These are phyloP conservation scores for Candida manassasensis DNA, from an alignment of 805 yeast genomes.

Conservation along the genomic window DNA sequence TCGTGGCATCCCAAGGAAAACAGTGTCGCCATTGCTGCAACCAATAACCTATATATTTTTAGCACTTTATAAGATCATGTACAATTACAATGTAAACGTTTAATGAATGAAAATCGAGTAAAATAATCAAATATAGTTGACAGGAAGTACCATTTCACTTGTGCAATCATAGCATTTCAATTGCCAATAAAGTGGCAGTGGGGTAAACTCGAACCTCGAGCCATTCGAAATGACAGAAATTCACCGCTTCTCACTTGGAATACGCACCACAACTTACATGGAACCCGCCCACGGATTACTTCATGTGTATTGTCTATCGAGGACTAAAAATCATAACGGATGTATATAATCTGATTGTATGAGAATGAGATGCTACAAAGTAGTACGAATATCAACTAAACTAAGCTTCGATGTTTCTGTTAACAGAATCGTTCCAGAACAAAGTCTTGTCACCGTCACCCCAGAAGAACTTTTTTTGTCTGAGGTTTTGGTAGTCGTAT, in stretches of 20 bases:
- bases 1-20: slow-evolving; percentile 99
- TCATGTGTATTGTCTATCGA: not conserved
- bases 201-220: too few relatives aligned
- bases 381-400: not conserved
- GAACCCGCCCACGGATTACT: too few relatives aligned
- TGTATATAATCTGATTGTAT: slow-evolving; percentile 2
- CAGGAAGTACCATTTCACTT: too few relatives aligned
- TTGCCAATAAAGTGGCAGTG: too few relatives aligned
- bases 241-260: too few relatives aligned
- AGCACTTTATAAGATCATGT: slow-evolving; percentile 52
- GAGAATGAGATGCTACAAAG: not conserved
- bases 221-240: too few relatives aligned
- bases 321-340: slow-evolving; percentile 2
- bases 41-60: slow-evolving; percentile 86
- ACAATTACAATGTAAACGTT: slow-evolving; percentile 2
- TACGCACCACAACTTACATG: too few relatives aligned
- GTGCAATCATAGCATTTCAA: too few relatives aligned
- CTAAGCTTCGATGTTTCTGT: slow-evolving; percentile 57
- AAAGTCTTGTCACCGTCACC: slow-evolving; percentile 97
- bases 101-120: too few relatives aligned
- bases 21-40: slow-evolving; percentile 96
- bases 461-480: slow-evolving; percentile 91
- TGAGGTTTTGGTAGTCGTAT: slow-evolving; percentile 87
- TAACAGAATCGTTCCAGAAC: slow-evolving; percentile 92
- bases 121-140: too few relatives aligned